Percentiles rank a stretch among this genome's conserved stretches.
phyloP scores from a whole-genome alignment of 495 filamentous ascomycete genomes.

The Podospora appendiculata region DNA sequence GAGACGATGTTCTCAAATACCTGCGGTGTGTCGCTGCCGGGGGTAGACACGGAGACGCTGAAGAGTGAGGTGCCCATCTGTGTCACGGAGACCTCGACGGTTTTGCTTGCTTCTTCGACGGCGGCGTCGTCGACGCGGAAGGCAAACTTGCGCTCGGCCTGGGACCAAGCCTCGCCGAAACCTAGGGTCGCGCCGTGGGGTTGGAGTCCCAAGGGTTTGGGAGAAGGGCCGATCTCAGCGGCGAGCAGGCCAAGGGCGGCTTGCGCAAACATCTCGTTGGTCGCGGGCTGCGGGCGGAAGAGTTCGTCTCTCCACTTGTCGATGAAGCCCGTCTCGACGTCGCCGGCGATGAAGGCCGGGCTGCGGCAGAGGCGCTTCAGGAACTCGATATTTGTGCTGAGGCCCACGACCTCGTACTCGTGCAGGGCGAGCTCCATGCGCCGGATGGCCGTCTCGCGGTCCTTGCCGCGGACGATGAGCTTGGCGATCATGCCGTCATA shows the following conservation, averaged over 20 bases:
- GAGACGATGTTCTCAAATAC: slow-evolving; percentile 38
- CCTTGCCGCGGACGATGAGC: slow-evolving; percentile 79
- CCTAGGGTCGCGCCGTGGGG: slow-evolving; percentile 46
- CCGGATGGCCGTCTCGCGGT: slow-evolving; percentile 72
- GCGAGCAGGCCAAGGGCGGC: slow-evolving; percentile 66
- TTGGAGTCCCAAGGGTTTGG: slow-evolving; percentile 7
- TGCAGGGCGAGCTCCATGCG: slow-evolving; percentile 76
- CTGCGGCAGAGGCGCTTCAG: slow-evolving; percentile 77
- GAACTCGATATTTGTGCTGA: slow-evolving; percentile 95
- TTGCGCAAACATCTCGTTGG: slow-evolving; percentile 68
- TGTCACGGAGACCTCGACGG: slow-evolving; percentile 50
- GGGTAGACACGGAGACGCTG: slow-evolving; percentile 53
- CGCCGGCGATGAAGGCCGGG: slow-evolving; percentile 73
- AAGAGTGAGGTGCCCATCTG: slow-evolving; percentile 58
- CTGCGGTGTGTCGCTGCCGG: slow-evolving; percentile 19
- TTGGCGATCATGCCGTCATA: slow-evolving; percentile 99
- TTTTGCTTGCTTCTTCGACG: slow-evolving; percentile 30
- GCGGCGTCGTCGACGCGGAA: slow-evolving; percentile 41
- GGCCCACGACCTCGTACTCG: slow-evolving; percentile 86
- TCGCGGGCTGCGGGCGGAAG: slow-evolving; percentile 46
- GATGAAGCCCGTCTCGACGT: slow-evolving; percentile 95
- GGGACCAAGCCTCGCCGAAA: slow-evolving; percentile 36
- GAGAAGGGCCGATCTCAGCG: slow-evolving; percentile 15
- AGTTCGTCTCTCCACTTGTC: slow-evolving; percentile 73
- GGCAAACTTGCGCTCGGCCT: slow-evolving; percentile 43